phyloP scores from a whole-genome alignment of 2,329 filamentous ascomycete species.

The Paramyrothecium sp. region DNA sequence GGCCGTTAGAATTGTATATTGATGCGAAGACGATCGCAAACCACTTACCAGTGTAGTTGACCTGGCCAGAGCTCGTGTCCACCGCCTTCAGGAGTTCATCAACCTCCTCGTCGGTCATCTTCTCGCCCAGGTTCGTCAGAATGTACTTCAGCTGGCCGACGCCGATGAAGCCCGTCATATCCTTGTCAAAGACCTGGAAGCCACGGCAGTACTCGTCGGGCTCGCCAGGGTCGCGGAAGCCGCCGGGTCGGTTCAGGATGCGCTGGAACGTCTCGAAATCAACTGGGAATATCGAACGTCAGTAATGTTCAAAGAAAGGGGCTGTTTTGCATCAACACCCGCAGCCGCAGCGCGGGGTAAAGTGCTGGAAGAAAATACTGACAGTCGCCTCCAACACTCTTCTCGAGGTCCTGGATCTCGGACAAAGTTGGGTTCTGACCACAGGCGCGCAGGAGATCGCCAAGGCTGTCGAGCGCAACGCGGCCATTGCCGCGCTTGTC shows the following conservation, averaged over 20 bases:
- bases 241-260: conserved; percentile 93
- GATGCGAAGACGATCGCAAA: no score
- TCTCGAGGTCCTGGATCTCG: conserved; percentile 91
- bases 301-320: background rate
- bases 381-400: conserved; percentile 89
- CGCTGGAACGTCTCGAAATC: conserved; percentile 98
- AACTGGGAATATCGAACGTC: conserved; percentile 53
- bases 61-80: conserved; percentile 91
- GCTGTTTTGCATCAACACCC: no score
- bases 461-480: conserved; percentile 80
- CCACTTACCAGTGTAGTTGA: conserved; percentile 90
- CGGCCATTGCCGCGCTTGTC: conserved; percentile 98
- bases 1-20: conserved; percentile 4
- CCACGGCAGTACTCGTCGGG: conserved; percentile 98
- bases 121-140: conserved; percentile 95
- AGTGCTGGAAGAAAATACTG: no score
- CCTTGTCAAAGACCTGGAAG: conserved; percentile 99
- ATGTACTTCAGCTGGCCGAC: conserved; percentile 98
- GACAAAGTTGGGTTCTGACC: conserved; percentile 95
- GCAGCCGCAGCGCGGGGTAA: no score
- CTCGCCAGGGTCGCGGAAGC: conserved; percentile 97
- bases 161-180: conserved; percentile 96
- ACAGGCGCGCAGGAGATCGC: conserved; percentile 92
- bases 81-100: conserved; percentile 98
- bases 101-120: conserved; percentile 98